A percentile compares a stretch with the other conserved stretches of the same genome.
phyloP scores from a whole-genome alignment of 257 asterid genomes.

The Nicotiana sylvestris region DNA sequence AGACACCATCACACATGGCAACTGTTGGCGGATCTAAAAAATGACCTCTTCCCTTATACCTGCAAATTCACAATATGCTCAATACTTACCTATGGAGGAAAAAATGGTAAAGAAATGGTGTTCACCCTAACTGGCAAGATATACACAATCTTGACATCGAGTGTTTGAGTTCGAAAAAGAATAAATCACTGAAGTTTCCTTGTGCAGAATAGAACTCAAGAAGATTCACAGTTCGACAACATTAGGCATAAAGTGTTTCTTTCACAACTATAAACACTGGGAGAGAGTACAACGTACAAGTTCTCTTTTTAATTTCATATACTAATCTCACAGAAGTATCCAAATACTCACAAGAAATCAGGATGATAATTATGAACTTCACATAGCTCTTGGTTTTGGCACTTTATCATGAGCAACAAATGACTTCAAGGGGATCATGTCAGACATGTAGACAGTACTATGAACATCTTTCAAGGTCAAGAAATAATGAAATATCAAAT shows the following conservation, averaged over 20 bases:
- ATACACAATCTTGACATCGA: background rate
- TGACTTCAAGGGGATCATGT: background rate
- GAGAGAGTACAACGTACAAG: background rate
- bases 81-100: background rate
- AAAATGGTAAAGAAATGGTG: background rate
- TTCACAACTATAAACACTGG: background rate
- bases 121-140: background rate
- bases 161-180: background rate
- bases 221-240: background rate
- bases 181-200: background rate
- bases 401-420: background rate
- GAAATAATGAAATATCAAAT: background rate
- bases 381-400: background rate
- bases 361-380: background rate
- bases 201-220: background rate
- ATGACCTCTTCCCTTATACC: slow-evolving; percentile 92
- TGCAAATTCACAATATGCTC: slow-evolving; percentile 24
- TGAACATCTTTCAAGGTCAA: background rate
- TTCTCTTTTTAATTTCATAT: background rate
- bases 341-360: background rate
- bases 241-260: background rate
- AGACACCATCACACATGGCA: slow-evolving; percentile 50
- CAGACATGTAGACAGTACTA: background rate
- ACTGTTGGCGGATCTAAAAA: slow-evolving; percentile 93
- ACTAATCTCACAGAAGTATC: background rate